These are phyloP conservation scores for Alternaria sp. DNA, from an alignment of 2,329 filamentous ascomycete genomes.

Conservation along the genomic window DNA sequence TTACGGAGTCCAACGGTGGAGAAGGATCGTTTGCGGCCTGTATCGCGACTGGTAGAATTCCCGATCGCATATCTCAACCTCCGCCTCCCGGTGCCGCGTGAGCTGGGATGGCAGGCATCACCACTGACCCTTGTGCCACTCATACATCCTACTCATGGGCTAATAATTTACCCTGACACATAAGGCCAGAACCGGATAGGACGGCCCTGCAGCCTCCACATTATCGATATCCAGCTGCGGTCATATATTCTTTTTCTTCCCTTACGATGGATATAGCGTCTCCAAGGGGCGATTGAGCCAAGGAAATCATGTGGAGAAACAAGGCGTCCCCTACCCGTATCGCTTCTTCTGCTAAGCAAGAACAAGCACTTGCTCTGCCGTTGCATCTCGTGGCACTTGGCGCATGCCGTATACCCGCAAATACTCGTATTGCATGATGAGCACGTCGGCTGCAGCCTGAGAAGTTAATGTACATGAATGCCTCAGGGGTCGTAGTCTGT, in stretches of 20 bases:
- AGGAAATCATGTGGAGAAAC: constrained; percentile 4
- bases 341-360: constrained; percentile 3
- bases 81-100: not conserved
- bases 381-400: not conserved
- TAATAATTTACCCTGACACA: not conserved
- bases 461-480: not conserved
- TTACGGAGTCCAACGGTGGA: not conserved
- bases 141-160: not conserved
- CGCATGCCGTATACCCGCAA: constrained; percentile 3
- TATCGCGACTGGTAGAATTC: constrained; percentile 1
- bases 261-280: not conserved
- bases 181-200: not conserved
- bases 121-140: constrained; percentile 2
- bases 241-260: not conserved
- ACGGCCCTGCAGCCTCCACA: not conserved
- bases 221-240: not conserved
- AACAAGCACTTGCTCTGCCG: constrained; percentile 3
- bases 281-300: not conserved
- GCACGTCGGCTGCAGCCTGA: not conserved
- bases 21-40: not conserved
- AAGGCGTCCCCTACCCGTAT: not conserved
- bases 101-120: constrained; percentile 3
- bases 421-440: constrained; percentile 1
- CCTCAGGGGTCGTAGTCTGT: not conserved
- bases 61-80: not conserved